A percentile compares a stretch with the other conserved stretches of the same genome.
phyloP scores from a whole-genome alignment of 2,329 filamentous ascomycete genomes.

The Botrytis squamosa region DNA sequence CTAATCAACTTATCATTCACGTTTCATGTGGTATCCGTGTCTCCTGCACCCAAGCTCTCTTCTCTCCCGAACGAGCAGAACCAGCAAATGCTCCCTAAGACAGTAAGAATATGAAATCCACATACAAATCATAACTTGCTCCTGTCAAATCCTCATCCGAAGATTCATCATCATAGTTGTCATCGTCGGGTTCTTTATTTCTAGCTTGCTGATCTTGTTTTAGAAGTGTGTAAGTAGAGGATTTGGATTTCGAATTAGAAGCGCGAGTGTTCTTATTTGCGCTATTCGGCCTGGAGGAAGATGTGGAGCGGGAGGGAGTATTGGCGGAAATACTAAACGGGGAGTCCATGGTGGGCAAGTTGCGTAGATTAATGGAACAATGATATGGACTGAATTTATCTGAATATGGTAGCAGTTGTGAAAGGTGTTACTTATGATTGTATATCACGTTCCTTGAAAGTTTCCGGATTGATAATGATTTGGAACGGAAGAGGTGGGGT shows the following conservation, averaged over 20 bases:
- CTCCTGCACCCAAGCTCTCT: too few species aligned
- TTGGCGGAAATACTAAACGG: background rate
- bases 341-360: background rate
- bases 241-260: background rate
- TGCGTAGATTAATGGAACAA: background rate
- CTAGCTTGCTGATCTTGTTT: slow-evolving; percentile 60
- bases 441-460: background rate
- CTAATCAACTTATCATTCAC: background rate
- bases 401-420: background rate
- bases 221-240: slow-evolving; percentile 44
- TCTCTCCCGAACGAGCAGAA: background rate
- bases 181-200: slow-evolving; percentile 54
- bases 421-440: background rate
- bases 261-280: background rate
- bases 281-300: slow-evolving; percentile 19
- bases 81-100: background rate
- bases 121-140: slow-evolving; percentile 27
- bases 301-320: slow-evolving; percentile 7
- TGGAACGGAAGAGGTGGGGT: background rate
- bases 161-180: slow-evolving; percentile 36
- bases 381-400: background rate
- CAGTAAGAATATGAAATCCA: slow-evolving; percentile 6
- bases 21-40: background rate
- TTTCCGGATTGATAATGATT: background rate
- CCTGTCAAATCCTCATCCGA: slow-evolving; percentile 21